Evolutionary conservation across 352 stramenopile species (phyloP), one percentile per base, ranked within the genome.

Genomic region (Elongisporangium undulatum): DNA sequence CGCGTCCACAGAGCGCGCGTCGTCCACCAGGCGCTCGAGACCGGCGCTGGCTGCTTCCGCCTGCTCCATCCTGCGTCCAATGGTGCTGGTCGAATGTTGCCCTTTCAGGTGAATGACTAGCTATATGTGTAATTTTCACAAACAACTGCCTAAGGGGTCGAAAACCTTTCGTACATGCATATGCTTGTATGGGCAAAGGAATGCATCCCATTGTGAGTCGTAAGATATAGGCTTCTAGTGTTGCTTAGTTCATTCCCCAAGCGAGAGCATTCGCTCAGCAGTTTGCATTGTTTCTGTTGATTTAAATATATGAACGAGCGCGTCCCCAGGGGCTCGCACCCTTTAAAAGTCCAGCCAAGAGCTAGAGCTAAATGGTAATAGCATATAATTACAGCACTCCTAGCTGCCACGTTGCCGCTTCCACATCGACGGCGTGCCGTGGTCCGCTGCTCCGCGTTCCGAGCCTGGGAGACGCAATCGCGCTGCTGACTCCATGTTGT

Each of bases 371-470:
- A 26, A 26, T 55, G 9, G 10, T n/a, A 39, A 39, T 13, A 56
- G 16, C 22, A 56, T 9, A 55, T 24, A 49, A 56, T 49, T 56
- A 39, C 34, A 22, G 23, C 24, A 29, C 9, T 48, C 34, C 9
- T 48, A 59, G 22, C 38, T 50, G n/a, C 81, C 62, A 16, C 82
- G 79, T 52, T 82, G 73, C 19, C 82, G 79, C 64, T 91, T 91
- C 79, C 82, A 89, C 53, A 70, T 49, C 1, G 80, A 63, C 1
- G 57, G 52, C 3, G 64, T 59, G 17, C 64, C 69, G 49, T 72
- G 74, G 51, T 90, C 73, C 41, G 87, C 69, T 34, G 82, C 38
- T 50, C 65, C 48, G n/a, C 66, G 61, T 10, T 64, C 62, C 20
- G 45, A 22, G 49, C 58, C 49, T 38, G 51, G 45, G 16, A 60